These are phyloP conservation scores for Lentinula detonsa DNA, from an alignment of 768 basidiomycete genomes.

Conservation along the genomic window DNA sequence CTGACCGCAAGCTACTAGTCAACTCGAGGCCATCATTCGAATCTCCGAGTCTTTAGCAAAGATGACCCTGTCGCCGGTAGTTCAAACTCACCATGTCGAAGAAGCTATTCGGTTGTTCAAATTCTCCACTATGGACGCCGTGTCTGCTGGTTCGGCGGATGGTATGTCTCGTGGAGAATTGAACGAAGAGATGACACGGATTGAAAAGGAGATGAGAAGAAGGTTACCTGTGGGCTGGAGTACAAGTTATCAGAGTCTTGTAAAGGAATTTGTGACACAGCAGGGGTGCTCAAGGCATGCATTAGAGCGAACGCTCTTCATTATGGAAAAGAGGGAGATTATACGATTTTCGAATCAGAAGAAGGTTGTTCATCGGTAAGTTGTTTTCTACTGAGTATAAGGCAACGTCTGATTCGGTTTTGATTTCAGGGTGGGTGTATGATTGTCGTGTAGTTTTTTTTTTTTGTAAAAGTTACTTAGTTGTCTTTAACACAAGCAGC, in stretches of 20 bases:
- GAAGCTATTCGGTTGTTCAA: slow-evolving; percentile 98
- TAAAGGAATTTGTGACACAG: slow-evolving; percentile 89
- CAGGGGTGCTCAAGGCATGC: slow-evolving; percentile 90
- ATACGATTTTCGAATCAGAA: slow-evolving; percentile 81
- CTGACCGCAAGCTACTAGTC: slow-evolving; percentile 30
- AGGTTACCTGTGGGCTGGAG: slow-evolving; percentile 93
- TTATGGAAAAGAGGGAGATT: slow-evolving; percentile 95
- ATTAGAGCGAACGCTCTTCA: slow-evolving; percentile 83
- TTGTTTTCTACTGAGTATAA: background rate
- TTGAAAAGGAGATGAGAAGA: slow-evolving; percentile 81
- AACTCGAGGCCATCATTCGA: slow-evolving; percentile 98
- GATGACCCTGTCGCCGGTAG: slow-evolving; percentile 80
- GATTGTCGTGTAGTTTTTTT: background rate
- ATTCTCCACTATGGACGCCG: slow-evolving; percentile 98
- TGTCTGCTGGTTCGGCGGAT: slow-evolving; percentile 89
- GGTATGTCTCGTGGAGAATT: slow-evolving; percentile 88
- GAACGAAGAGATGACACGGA: slow-evolving; percentile 87
- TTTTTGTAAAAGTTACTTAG: background rate
- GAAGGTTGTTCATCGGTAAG: slow-evolving; percentile 31
- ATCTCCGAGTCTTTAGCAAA: slow-evolving; percentile 98
- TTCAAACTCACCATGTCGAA: slow-evolving; percentile 91
- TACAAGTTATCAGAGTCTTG: slow-evolving; percentile 90
- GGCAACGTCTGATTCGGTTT: background rate
- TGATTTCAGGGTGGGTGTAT: slow-evolving; percentile 1
- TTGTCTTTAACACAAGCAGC: background rate